Evolutionary conservation across 2,329 filamentous ascomycete genomes (phyloP).

Genomic region (Scedosporium dehoogii): DNA sequence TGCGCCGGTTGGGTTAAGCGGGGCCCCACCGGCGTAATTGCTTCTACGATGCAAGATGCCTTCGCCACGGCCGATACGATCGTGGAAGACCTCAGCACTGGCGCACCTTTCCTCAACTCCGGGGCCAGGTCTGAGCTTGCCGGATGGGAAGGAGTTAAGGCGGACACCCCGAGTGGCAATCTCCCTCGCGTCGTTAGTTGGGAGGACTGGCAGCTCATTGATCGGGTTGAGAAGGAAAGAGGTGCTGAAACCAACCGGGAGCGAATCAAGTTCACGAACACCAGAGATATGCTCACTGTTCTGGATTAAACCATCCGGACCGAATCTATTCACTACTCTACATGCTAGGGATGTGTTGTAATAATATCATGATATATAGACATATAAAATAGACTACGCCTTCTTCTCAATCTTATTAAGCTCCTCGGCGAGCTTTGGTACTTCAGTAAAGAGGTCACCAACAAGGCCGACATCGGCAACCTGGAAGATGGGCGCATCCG

Average conservation of each 20-base stretch:
- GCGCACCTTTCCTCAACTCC: slow-evolving; percentile 26
- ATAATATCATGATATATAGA: slow-evolving; percentile 14
- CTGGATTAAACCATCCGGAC: slow-evolving; percentile 22
- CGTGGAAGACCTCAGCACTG: slow-evolving; percentile 58
- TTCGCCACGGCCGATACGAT: slow-evolving; percentile 84
- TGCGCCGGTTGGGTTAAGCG: slow-evolving; percentile 95
- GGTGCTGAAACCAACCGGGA: slow-evolving; percentile 63
- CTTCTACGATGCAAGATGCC: slow-evolving; percentile 89
- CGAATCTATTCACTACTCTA: background rate
- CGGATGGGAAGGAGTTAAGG: slow-evolving; percentile 71
- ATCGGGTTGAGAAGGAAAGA: slow-evolving; percentile 60
- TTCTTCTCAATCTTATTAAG: slow-evolving; percentile 46
- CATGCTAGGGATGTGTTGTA: slow-evolving; percentile 6
- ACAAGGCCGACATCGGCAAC: slow-evolving; percentile 93
- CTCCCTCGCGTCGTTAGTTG: slow-evolving; percentile 61
- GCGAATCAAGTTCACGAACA: slow-evolving; percentile 59
- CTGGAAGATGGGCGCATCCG: slow-evolving; percentile 96
- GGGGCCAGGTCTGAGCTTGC: slow-evolving; percentile 9
- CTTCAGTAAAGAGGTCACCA: slow-evolving; percentile 89
- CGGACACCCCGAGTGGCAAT: slow-evolving; percentile 40
- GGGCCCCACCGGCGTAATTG: slow-evolving; percentile 91
- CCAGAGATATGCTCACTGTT: slow-evolving; percentile 47
- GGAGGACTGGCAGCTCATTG: slow-evolving; percentile 78
- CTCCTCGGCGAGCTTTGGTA: slow-evolving; percentile 94
- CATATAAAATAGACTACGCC: slow-evolving; percentile 5